Evolutionary conservation across 352 stramenopile genomes (phyloP).

Genomic region (Globisporangium paroecandrum): DNA sequence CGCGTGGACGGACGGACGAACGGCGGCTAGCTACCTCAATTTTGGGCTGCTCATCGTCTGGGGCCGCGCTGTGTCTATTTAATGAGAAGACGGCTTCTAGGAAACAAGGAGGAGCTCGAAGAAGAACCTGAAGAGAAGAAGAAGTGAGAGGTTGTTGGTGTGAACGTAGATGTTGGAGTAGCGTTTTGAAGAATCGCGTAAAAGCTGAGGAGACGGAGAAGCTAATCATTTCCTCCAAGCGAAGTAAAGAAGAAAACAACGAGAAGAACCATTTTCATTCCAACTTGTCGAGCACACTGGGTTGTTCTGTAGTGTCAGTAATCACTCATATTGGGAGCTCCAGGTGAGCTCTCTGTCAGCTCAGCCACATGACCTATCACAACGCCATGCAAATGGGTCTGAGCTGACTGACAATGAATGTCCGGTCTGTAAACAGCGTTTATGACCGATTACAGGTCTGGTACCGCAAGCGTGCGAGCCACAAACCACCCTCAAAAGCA

Average conservation of each 20-base stretch:
- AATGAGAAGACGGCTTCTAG: not conserved
- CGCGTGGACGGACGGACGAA: not conserved
- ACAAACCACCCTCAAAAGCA: not conserved
- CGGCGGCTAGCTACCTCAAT: not conserved
- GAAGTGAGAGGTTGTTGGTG: not conserved
- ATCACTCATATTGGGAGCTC: not conserved
- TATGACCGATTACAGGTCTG: not conserved
- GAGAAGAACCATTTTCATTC: not conserved
- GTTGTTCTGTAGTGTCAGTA: too few relatives aligned
- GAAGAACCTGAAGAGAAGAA: not conserved
- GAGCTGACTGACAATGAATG: not conserved
- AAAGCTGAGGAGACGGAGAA: not conserved
- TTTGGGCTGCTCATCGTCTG: not conserved
- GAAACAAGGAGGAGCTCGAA: not conserved
- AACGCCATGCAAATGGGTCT: not conserved
- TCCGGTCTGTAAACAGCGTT: not conserved
- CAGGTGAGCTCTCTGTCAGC: not conserved
- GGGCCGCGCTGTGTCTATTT: conserved; percentile 5
- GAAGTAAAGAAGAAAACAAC: not conserved
- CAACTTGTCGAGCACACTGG: not conserved
- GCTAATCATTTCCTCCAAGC: not conserved
- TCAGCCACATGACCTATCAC: not conserved
- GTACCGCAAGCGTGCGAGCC: not conserved
- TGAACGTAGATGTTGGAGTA: conserved; percentile 3
- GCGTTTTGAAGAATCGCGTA: not conserved